Base-by-base conservation (phyloP, 495 filamentous ascomycete genomes). In the Parathielavia hyrcaniae region DNA sequence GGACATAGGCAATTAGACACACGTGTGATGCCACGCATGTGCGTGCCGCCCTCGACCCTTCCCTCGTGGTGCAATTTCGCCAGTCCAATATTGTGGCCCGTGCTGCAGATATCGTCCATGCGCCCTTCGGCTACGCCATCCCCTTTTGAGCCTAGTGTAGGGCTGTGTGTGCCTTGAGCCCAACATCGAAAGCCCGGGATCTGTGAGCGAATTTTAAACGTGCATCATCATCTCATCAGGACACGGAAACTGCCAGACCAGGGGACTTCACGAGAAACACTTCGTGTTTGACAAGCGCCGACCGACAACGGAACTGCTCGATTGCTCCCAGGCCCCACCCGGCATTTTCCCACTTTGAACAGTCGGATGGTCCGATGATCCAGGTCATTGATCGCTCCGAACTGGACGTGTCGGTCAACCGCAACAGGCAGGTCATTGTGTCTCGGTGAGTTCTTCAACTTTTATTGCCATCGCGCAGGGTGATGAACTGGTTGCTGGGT, bases 111-210 rank as follows among this genome's bases (percentile, higher is more conserved):
- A 30, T 30, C 26, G 20, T 26, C 17, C 17, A 11, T 36, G 40
- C 57, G 35, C 51, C 19, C 26, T 20, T 46, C 22, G 12, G 12
- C 1, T 4, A 43, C 38, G 35, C 57, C 44, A 50, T 43, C 4
- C 57, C 57, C 36, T 5, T 16, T 36, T 13, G 13, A 19, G 50
- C 5, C 36, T 60, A 60, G 58, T 35, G 58, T 55, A 60, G 51
- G 58, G 58, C 58, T 60, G 58, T 60, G 58, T 40, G 36, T 30
- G 11, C 9, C 26, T 30, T 6, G 26, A 5, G 32, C 17, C 10
- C 13, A 16, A 14, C 35, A 38, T 38, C 2, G 9, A 8, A 14
- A 38, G n/a, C n/a, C n/a, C n/a, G n/a, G 35, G 46, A 30, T 49
- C 46, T 34, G 46, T 49, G 23, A 13, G 53, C 14, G 23, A 49